These are phyloP conservation scores for Pseudozyma pruni DNA, from an alignment of 1,284 basidiomycete genomes.

Conservation along the genomic window DNA sequence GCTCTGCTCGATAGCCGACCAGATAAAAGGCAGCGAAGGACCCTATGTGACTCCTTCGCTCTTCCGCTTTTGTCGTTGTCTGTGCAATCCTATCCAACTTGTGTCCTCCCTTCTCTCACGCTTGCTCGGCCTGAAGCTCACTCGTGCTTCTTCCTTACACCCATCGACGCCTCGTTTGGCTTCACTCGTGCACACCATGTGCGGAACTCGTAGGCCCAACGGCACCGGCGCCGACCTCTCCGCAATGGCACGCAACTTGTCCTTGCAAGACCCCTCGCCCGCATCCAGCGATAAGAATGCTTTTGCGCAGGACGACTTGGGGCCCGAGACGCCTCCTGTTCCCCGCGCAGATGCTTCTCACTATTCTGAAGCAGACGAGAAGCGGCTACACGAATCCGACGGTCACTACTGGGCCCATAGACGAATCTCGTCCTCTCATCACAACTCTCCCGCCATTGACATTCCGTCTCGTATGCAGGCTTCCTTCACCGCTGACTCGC, in stretches of 20 bases:
- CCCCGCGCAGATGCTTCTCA: slow-evolving; percentile 44
- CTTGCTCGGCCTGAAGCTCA: neutral
- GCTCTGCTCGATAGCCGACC: too few species aligned
- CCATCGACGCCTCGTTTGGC: neutral
- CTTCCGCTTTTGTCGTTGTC: slow-evolving; percentile 8
- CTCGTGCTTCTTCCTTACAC: neutral
- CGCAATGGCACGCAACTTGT: slow-evolving; percentile 21
- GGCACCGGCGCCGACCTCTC: slow-evolving; percentile 27
- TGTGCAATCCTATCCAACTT: slow-evolving; percentile 11
- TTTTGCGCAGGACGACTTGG: slow-evolving; percentile 27
- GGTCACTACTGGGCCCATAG: slow-evolving; percentile 53
- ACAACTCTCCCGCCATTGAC: slow-evolving; percentile 30
- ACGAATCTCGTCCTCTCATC: slow-evolving; percentile 42
- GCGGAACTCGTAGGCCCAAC: slow-evolving; percentile 31
- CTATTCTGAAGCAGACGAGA: slow-evolving; percentile 58
- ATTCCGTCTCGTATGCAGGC: slow-evolving; percentile 33
- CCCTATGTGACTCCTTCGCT: slow-evolving; percentile 1
- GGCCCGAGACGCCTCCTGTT: slow-evolving; percentile 41
- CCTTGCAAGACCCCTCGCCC: slow-evolving; percentile 32
- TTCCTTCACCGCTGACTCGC: slow-evolving; percentile 37
- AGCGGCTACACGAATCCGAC: slow-evolving; percentile 53
- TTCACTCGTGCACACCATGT: slow-evolving; percentile 25
- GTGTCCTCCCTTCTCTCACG: slow-evolving; percentile 1
- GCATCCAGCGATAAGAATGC: slow-evolving; percentile 37
- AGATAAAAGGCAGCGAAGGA: slow-evolving; percentile 5